Evolutionary conservation across 2,329 filamentous ascomycete genomes (phyloP).

Genomic region (Alternaria gaisen): DNA sequence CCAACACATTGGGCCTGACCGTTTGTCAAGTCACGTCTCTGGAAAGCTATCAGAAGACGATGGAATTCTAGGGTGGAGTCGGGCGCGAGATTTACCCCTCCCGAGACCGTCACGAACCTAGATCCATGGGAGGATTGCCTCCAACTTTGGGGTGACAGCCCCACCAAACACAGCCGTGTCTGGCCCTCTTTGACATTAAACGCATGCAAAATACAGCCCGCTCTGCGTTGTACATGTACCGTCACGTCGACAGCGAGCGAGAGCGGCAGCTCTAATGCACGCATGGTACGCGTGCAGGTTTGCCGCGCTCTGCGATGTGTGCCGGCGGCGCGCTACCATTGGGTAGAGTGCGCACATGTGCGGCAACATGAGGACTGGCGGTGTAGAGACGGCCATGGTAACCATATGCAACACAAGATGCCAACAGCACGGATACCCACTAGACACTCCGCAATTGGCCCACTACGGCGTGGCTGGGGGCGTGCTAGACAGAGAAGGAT

Average conservation of each 20-base stretch:
- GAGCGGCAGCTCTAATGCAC: constrained; percentile 29
- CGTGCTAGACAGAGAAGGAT: constrained; percentile 32
- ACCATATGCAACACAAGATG: constrained; percentile 13
- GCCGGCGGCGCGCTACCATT: constrained; percentile 14
- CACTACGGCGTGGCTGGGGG: constrained; percentile 23
- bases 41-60: constrained; percentile 11
- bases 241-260: constrained; percentile 19
- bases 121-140: constrained; percentile 12
- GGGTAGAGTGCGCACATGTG: constrained; percentile 1
- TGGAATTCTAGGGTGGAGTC: constrained; percentile 10
- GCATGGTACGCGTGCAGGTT: constrained; percentile 28
- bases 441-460: constrained; percentile 21
- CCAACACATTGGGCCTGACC: constrained; percentile 13
- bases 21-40: not conserved
- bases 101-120: constrained; percentile 15
- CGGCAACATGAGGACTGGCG: constrained; percentile 37
- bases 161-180: constrained; percentile 19
- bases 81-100: constrained; percentile 11
- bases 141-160: constrained; percentile 11
- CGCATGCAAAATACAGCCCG: constrained; percentile 29
- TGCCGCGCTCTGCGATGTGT: constrained; percentile 34
- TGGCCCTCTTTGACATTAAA: not conserved
- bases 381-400: constrained; percentile 28
- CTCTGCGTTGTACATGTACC: constrained; percentile 36
- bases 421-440: constrained; percentile 22